Evolutionary conservation across 1,284 basidiomycete species (phyloP), one percentile per base, ranked within the genome.

Genomic region (Cryptococcus maquisensis): DNA sequence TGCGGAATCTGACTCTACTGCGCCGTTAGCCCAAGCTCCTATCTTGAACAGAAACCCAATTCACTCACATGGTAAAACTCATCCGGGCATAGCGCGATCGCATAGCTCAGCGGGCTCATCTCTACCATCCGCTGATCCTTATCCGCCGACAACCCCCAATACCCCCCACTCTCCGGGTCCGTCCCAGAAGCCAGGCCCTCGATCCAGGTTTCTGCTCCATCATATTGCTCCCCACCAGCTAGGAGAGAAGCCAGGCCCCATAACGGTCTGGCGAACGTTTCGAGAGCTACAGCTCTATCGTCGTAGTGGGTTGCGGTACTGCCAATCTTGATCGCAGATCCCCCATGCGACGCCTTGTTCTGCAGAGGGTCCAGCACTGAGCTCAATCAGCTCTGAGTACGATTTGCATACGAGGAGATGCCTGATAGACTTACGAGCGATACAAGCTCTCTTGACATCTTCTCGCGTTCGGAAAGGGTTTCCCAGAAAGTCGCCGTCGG

Each of bases 81-180:
- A 57, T 86, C 82, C 36, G 81, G 81, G 3, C 84, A 84, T 15
- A 86, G 81, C 9, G 85, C 81, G 44, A 89, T 79, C 0, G 85
- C 79, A 69, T 85, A 88, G 1, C 86, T 86, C 60, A 88, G 84
- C 4, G 87, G 84, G 55, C 84, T 85, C 76, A 87, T 88, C 70
- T 88, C 87, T 0, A 88, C 87, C 87, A 89, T 89, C 24, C 87
- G 74, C 72, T 89, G 86, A 68, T 88, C 87, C 70, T 84, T 86
- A 64, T 86, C 81, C 52, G 81, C 79, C 79, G 87, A 86, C 49
- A 81, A 75, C 3, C 86, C 86, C 87, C 86, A 89, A 71, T 86
- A 88, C 73, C 88, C 86, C 3, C 79, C 77, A 52, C 81, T 78
- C 9, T 79, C 70, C 0, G 85, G 85, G 65, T 88, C 79, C 10